Conservation (phyloP, 2,329 filamentous ascomycete species). For the Exophiala oligosperma region DNA sequence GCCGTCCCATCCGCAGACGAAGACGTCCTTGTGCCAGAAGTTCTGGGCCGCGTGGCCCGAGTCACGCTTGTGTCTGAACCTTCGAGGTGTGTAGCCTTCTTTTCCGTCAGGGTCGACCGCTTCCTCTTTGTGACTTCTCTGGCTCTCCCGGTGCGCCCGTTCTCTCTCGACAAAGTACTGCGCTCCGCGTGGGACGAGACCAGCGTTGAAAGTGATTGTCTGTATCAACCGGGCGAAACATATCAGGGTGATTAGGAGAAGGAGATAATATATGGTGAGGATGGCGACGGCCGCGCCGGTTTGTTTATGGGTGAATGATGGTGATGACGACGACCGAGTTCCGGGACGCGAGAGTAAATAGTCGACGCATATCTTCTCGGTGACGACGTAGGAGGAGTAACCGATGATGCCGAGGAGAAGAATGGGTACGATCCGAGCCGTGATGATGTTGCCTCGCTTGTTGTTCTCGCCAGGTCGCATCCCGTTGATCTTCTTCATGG, state of each 20-base stretch:
- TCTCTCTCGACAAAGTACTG: slow-evolving; percentile 35
- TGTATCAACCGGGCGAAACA: slow-evolving; percentile 72
- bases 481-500: slow-evolving; percentile 14
- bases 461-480: slow-evolving; percentile 21
- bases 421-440: slow-evolving; percentile 67
- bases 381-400: slow-evolving; percentile 71
- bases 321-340: slow-evolving; percentile 35
- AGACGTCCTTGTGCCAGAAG: slow-evolving; percentile 66
- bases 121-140: slow-evolving; percentile 19
- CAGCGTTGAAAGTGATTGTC: slow-evolving; percentile 69
- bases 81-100: slow-evolving; percentile 10
- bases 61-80: slow-evolving; percentile 26
- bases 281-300: slow-evolving; percentile 65
- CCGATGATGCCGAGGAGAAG: slow-evolving; percentile 66
- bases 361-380: slow-evolving; percentile 66
- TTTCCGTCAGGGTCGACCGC: slow-evolving; percentile 13
- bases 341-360: slow-evolving; percentile 61
- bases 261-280: slow-evolving; percentile 69
- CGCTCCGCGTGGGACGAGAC: slow-evolving; percentile 67
- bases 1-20: slow-evolving; percentile 79
- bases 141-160: slow-evolving; percentile 23
- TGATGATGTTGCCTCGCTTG: slow-evolving; percentile 51
- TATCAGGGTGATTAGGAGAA: slow-evolving; percentile 65
- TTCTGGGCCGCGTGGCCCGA: slow-evolving; percentile 29
- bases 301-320: slow-evolving; percentile 40